A percentile compares a stretch with the other conserved stretches of the same genome.
phyloP scores from a whole-genome alignment of 1,139 yeast genomes.

The Suhomyces ambrosiae region DNA sequence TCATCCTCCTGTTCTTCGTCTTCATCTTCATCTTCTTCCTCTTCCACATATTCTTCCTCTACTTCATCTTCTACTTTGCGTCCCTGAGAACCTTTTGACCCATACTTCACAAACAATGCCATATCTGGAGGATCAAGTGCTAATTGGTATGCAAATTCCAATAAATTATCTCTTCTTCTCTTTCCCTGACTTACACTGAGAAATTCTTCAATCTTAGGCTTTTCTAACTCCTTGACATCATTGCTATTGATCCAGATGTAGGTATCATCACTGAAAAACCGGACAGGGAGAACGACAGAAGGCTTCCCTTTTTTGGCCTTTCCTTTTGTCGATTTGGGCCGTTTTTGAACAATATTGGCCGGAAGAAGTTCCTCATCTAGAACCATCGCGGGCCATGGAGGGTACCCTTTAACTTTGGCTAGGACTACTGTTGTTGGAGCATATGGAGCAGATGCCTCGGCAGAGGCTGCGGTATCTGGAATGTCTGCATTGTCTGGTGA shows the following conservation, averaged over 20 bases:
- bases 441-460: conserved; percentile 1
- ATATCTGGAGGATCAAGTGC: conserved; percentile 49
- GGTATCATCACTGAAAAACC: conserved; percentile 67
- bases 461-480: not conserved
- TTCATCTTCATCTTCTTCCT: conserved; percentile 23
- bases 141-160: conserved; percentile 42
- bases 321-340: conserved; percentile 44
- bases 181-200: conserved; percentile 23
- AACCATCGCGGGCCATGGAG: conserved; percentile 83
- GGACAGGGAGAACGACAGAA: conserved; percentile 43
- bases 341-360: conserved; percentile 46
- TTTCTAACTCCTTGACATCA: conserved; percentile 41
- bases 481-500: conserved; percentile 1
- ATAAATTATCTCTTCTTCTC: conserved; percentile 38
- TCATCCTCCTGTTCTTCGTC: conserved; percentile 22
- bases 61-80: conserved; percentile 21
- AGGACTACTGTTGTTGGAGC: conserved; percentile 48
- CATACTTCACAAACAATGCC: conserved; percentile 45
- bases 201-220: conserved; percentile 32
- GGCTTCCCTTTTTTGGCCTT: conserved; percentile 24
- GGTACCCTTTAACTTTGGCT: conserved; percentile 76
- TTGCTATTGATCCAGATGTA: conserved; percentile 58
- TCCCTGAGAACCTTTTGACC: conserved; percentile 35
- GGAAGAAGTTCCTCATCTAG: conserved; percentile 63
- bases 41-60: conserved; percentile 23